Evolutionary conservation across 225 moss, liverwort and hornwort species (phyloP), one percentile per base, ranked within the genome.

Genomic region (Lunularia cruciata): DNA sequence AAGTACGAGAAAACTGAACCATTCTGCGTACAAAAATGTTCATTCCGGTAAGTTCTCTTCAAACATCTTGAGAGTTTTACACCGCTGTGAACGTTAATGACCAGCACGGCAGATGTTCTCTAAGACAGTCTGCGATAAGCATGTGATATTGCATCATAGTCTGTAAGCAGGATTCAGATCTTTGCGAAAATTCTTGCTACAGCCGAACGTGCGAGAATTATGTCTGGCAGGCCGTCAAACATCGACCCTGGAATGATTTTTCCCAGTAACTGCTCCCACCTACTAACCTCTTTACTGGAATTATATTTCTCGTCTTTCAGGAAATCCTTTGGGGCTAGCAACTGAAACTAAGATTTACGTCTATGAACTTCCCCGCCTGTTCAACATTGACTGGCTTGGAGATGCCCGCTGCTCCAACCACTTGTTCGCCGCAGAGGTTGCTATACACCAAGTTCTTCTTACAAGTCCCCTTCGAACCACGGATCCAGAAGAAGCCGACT

Each of bases 351-450:
- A 73, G 33, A 81, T 96, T 47, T 96, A 76, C 38, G 80, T 92
- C 18, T 96, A 96, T 62, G 89, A 92, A 39, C 81, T 96, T 33
- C 92, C 96, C 30, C 20, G 87, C 8, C 77, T 76, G 56, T 96
- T 84, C 79, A 96, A 96, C 56, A 70, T 71, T 46, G 81, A 89
- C 49, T 96, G 96, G 96, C 87, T 96, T n/a, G 82, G 57, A 23
- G 81, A 96, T 72, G 72, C 78, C 18, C 92, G 92, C 9, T 96
- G 96, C 72, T 76, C 88, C 60, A 92, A 64, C 66, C 96, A 96
- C 63, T 85, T 96, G 64, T 96, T 96, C 77, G 92, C 90, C 16
- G 84, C 96, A 4, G 96, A 96, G 77, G 96, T 96, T 18, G 90
- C 89, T 59, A 74, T 96, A 22, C 96, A 96, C 65, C 84, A 73